Base-by-base conservation (phyloP, 2,329 filamentous ascomycete species). In the Verticillium albo-atrum region DNA sequence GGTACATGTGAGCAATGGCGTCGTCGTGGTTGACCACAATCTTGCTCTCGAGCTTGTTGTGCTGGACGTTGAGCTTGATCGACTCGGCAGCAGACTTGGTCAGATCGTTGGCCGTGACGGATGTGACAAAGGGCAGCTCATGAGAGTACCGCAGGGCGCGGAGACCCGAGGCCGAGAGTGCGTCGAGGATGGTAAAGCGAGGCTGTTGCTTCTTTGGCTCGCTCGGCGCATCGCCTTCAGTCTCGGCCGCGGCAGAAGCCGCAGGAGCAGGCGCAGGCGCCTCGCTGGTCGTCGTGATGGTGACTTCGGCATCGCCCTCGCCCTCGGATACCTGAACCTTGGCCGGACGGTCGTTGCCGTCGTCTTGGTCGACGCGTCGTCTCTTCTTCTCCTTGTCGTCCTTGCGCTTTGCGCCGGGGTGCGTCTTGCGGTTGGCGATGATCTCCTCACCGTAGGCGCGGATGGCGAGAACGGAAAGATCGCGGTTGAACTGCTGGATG, bases 401-500 rank as follows among this genome's bases (percentile, higher is more conserved):
- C 56, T 58, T 63, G 42, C 55, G 65, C 62, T 35, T 75, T 68
- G 70, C 65, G 28, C 69, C 62, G 20, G 71, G 67, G 42, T 68
- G 75, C 62, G 76, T 75, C 28, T 73, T 74, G 60, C 75, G 77
- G 67, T 75, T 77, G 34, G 82, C 76, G 20, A 86, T 65, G 35
- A 66, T 70, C 32, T 91, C 86, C 66, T 95, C 87, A 1, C 91
- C 91, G 72, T 94, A 97, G 0, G 90, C 90, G 69, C 91, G 91
- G 73, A 99, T 97, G 1, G 92, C 92, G 15, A 99, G 82, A 27
- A 97, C 91, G 62, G 92, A 97, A 65, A 99, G 76, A 71, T 99
- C 95, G 54, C 96, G 89, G 75, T 99, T 99, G 81, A 98, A 99
- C 72, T 99, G 95, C 72, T 99, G 95, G 58, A 99, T 97, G 0